phyloP scores from a whole-genome alignment of 805 yeast genomes.

The Yarrowia osloensis region DNA sequence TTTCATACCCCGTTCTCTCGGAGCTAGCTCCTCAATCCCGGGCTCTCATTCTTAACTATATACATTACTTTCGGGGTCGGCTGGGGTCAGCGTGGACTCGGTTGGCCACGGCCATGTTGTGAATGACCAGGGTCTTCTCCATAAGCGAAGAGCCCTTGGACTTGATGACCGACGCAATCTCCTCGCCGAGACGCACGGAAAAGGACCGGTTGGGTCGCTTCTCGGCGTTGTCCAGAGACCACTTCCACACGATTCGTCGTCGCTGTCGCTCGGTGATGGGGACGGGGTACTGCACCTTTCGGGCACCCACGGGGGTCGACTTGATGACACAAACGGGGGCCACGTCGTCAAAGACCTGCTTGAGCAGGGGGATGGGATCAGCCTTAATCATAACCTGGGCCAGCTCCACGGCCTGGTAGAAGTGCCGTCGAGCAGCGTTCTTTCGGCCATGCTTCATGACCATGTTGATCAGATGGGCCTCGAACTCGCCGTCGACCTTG shows the following conservation, averaged over 20 bases:
- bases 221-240: conserved; percentile 85
- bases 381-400: conserved; percentile 68
- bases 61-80: conserved; percentile 9
- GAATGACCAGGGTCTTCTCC: conserved; percentile 80
- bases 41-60: background rate
- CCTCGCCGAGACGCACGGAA: conserved; percentile 89
- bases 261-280: conserved; percentile 84
- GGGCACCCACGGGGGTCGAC: conserved; percentile 83
- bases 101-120: conserved; percentile 82
- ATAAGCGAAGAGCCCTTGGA: conserved; percentile 76
- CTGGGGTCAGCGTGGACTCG: conserved; percentile 44
- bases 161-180: conserved; percentile 70
- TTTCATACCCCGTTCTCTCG: background rate
- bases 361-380: conserved; percentile 78
- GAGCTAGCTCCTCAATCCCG: background rate
- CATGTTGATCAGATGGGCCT: conserved; percentile 77
- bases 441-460: conserved; percentile 93
- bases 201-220: conserved; percentile 78
- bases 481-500: conserved; percentile 60
- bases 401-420: conserved; percentile 77
- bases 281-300: conserved; percentile 74
- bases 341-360: conserved; percentile 72
- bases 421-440: conserved; percentile 68
- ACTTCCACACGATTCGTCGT: conserved; percentile 78
- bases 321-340: conserved; percentile 71